These are phyloP conservation scores for Saccharomycopsis fermentans DNA, from an alignment of 805 yeast species.

Conservation along the genomic window DNA sequence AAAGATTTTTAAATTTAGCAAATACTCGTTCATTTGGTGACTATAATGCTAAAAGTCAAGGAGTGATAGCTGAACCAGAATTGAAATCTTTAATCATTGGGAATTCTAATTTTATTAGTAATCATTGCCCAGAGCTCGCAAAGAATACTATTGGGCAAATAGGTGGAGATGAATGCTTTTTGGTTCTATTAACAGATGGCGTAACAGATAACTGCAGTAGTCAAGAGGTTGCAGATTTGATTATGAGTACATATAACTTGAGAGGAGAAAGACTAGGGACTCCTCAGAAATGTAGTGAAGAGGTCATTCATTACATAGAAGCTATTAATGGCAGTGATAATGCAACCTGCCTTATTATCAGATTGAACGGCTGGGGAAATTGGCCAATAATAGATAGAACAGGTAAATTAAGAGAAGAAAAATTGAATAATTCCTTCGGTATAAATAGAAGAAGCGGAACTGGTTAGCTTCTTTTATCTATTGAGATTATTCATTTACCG, in stretches of 20 bases:
- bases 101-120: constrained; percentile 34
- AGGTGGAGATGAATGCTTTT: constrained; percentile 82
- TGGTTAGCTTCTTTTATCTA: neutral
- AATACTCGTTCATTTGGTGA: constrained; percentile 96
- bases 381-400: constrained; percentile 85
- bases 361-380: constrained; percentile 85
- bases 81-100: constrained; percentile 62
- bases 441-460: constrained; percentile 9
- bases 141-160: constrained; percentile 26
- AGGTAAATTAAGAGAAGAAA: constrained; percentile 67
- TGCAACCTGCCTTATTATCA: constrained; percentile 80
- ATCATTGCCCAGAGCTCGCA: constrained; percentile 18
- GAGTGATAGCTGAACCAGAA: constrained; percentile 91
- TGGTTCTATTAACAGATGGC: constrained; percentile 82
- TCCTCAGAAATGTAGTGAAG: constrained; percentile 80
- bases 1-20: constrained; percentile 67
- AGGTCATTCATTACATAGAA: constrained; percentile 73
- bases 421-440: constrained; percentile 35
- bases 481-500: neutral
- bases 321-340: constrained; percentile 90
- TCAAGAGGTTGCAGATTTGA: constrained; percentile 84
- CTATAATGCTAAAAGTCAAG: constrained; percentile 64
- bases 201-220: constrained; percentile 71
- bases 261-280: constrained; percentile 63
- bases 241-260: constrained; percentile 52